Percentiles rank a stretch among this genome's conserved stretches.
phyloP scores from a whole-genome alignment of 1,284 basidiomycete species.

The Microbotryomycetes sp. region DNA sequence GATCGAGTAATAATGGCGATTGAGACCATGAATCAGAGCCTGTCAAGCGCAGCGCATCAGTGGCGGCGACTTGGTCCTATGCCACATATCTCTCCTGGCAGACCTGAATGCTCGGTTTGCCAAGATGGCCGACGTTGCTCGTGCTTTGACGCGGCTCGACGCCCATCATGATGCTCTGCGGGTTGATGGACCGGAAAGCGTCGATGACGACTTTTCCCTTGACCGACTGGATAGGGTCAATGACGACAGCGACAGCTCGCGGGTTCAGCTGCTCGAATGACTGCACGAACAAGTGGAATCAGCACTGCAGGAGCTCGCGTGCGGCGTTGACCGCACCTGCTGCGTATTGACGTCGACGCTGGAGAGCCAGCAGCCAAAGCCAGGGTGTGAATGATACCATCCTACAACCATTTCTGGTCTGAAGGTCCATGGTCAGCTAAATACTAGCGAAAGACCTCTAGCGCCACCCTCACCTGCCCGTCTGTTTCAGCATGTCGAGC shows the following conservation, averaged over 20 bases:
- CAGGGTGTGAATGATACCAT: slow-evolving; percentile 99
- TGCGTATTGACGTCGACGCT: slow-evolving; percentile 99
- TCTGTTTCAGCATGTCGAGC: slow-evolving; percentile 99
- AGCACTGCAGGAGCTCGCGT: background rate
- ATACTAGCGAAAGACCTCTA: background rate
- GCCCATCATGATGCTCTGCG: slow-evolving; percentile 69
- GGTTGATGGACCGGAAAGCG: slow-evolving; percentile 93
- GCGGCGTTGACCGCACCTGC: slow-evolving; percentile 53
- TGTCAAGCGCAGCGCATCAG: slow-evolving; percentile 6
- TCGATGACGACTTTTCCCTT: slow-evolving; percentile 90
- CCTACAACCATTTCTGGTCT: slow-evolving; percentile 98
- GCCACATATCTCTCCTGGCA: background rate
- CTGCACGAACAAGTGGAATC: slow-evolving; percentile 45
- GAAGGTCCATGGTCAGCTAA: slow-evolving; percentile 10
- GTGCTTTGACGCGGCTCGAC: slow-evolving; percentile 96
- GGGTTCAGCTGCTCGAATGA: slow-evolving; percentile 94
- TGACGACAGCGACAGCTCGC: slow-evolving; percentile 93
- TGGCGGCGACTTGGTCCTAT: background rate
- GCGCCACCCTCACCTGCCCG: slow-evolving; percentile 63
- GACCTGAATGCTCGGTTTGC: slow-evolving; percentile 94
- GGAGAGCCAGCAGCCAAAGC: slow-evolving; percentile 98
- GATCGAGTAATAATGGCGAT: slow-evolving; percentile 94
- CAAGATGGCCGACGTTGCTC: slow-evolving; percentile 96
- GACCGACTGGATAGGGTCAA: slow-evolving; percentile 98
- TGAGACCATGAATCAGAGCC: slow-evolving; percentile 64